Evolutionary conservation across 352 stramenopile genomes (phyloP).

Genomic region (Phytophthora brassicae): DNA sequence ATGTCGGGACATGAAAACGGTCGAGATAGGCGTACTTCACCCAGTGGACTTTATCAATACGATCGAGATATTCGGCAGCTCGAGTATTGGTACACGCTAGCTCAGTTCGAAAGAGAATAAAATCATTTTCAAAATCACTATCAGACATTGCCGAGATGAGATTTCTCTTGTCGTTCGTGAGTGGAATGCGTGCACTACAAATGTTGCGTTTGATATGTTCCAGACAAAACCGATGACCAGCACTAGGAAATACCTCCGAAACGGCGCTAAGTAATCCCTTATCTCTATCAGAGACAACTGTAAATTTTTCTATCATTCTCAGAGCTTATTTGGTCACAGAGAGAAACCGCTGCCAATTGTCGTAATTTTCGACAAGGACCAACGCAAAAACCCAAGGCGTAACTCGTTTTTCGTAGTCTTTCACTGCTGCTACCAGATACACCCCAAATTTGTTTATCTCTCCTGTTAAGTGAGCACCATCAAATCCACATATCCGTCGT

Average conservation of each 20-base stretch:
- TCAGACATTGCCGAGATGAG: slow-evolving; percentile 2
- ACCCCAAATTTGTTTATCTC: slow-evolving; percentile 30
- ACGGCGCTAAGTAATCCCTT: slow-evolving; percentile 6
- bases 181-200: background rate
- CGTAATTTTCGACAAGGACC: slow-evolving; percentile 20
- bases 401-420: slow-evolving; percentile 31
- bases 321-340: background rate
- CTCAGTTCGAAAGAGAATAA: background rate
- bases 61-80: background rate
- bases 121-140: slow-evolving; percentile 14
- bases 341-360: slow-evolving; percentile 31
- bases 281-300: background rate
- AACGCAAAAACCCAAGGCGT: slow-evolving; percentile 8
- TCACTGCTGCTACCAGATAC: slow-evolving; percentile 17
- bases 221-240: slow-evolving; percentile 8
- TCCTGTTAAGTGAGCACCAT: slow-evolving; percentile 26
- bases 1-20: background rate
- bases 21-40: background rate
- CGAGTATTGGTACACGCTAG: background rate
- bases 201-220: slow-evolving; percentile 9
- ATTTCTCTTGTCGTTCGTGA: background rate
- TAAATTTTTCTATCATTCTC: background rate
- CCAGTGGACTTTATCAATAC: background rate
- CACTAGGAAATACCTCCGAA: background rate
- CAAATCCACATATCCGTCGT: slow-evolving; percentile 8